Conservation (phyloP, 73 alveolate genomes). For the Paramecium caudatum region DNA sequence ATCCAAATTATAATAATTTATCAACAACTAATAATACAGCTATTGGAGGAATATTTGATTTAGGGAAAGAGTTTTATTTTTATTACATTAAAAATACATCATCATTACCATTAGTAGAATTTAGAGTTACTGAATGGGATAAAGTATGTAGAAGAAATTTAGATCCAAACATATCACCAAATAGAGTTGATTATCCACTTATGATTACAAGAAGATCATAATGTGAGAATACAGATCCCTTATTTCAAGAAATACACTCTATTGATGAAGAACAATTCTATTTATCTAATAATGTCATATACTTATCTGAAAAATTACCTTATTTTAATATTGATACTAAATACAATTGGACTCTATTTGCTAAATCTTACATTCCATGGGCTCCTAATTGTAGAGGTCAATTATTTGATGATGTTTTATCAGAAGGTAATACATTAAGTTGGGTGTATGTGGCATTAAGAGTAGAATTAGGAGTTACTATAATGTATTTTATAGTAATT, state of each 20-base stretch:
- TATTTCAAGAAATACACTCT: not conserved
- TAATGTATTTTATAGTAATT: constrained; percentile 28
- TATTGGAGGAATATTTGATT: not conserved
- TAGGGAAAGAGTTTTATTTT: constrained; percentile 18
- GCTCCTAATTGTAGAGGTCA: not conserved
- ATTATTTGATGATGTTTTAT: constrained; percentile 25
- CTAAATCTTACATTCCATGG: constrained; percentile 28
- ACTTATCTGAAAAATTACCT: not conserved
- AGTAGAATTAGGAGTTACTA: constrained; percentile 32
- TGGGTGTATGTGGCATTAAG: constrained; percentile 1
- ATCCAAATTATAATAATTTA: not conserved
- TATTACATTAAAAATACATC: constrained; percentile 5
- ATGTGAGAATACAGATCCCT: constrained; percentile 43
- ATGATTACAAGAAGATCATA: not conserved
- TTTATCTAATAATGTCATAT: constrained; percentile 48
- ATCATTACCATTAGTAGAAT: not conserved
- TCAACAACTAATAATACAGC: not conserved
- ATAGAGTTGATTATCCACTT: constrained; percentile 53
- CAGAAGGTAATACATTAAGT: not conserved
- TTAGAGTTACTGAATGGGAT: constrained; percentile 61
- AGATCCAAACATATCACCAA: constrained; percentile 36
- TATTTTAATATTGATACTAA: constrained; percentile 1
- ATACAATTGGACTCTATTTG: constrained; percentile 41
- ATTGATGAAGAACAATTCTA: constrained; percentile 43
- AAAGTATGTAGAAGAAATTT: not conserved